phyloP scores from a whole-genome alignment of 2,329 filamentous ascomycete species.

The Nemania bipapillata region DNA sequence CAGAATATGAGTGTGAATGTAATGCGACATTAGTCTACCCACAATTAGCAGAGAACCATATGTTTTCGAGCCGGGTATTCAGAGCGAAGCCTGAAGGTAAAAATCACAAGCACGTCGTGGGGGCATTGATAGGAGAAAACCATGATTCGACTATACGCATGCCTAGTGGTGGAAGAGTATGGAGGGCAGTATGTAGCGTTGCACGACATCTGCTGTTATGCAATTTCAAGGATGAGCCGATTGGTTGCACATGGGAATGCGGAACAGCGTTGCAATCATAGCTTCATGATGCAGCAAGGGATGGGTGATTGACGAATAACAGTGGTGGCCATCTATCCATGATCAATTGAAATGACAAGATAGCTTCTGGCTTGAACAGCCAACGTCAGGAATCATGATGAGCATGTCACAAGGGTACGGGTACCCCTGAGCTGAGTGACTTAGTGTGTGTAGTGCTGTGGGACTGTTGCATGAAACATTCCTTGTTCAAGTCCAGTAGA shows the following conservation, averaged over 20 bases:
- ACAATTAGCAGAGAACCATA: conserved; percentile 46
- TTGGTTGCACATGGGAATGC: conserved; percentile 31
- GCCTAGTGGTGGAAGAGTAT: conserved; percentile 26
- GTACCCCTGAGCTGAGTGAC: conserved; percentile 19
- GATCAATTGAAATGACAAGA: conserved; percentile 36
- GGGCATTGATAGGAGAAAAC: conserved; percentile 40
- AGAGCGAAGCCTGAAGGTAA: conserved; percentile 41
- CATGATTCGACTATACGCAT: conserved; percentile 28
- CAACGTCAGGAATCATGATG: not conserved
- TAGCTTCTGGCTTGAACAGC: conserved; percentile 19
- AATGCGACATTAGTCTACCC: conserved; percentile 68
- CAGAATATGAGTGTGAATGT: conserved; percentile 67
- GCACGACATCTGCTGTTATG: conserved; percentile 37
- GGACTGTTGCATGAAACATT: conserved; percentile 23
- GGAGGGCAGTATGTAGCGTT: conserved; percentile 31
- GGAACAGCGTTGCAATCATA: conserved; percentile 36
- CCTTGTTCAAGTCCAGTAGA: conserved; percentile 6
- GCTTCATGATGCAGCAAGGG: conserved; percentile 35
- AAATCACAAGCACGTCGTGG: conserved; percentile 44
- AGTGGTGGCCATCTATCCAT: conserved; percentile 25
- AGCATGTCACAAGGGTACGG: conserved; percentile 5
- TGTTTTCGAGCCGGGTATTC: conserved; percentile 40
- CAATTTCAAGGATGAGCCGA: conserved; percentile 35
- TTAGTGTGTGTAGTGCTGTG: conserved; percentile 9
- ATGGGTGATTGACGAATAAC: conserved; percentile 18